Evolutionary conservation across 805 yeast genomes (phyloP).

Genomic region (Blastobotrys parvus): DNA sequence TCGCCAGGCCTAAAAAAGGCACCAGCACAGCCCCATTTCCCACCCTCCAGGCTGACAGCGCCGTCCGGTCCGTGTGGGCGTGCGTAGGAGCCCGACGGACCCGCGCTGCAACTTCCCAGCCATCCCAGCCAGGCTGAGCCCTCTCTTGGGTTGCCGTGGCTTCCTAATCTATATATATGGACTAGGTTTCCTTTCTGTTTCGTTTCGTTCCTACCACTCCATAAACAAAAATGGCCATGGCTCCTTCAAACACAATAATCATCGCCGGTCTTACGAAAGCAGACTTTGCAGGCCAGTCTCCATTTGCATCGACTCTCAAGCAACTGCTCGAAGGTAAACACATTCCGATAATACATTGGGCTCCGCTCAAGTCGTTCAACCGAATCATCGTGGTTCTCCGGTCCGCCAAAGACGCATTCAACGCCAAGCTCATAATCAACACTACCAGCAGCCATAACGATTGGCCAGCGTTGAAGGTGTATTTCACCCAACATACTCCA

Average conservation of each 20-base stretch:
- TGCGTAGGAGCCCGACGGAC: too few relatives aligned
- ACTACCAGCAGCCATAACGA: constrained; percentile 4
- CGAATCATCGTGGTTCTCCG: constrained; percentile 20
- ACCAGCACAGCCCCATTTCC: too few relatives aligned
- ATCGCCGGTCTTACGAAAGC: background rate
- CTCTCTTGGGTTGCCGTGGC: too few relatives aligned
- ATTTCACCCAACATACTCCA: constrained; percentile 5
- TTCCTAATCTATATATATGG: too few relatives aligned
- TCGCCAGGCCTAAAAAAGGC: too few relatives aligned
- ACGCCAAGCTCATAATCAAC: constrained; percentile 7
- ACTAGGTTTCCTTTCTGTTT: too few relatives aligned
- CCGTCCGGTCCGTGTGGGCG: too few relatives aligned
- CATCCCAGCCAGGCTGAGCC: too few relatives aligned
- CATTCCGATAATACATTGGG: constrained; percentile 16
- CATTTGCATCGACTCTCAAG: background rate
- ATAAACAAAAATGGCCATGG: too few relatives aligned
- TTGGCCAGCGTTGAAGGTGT: background rate
- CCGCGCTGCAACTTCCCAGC: too few relatives aligned
- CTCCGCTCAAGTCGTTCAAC: constrained; percentile 16
- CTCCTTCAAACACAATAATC: constrained; percentile 1
- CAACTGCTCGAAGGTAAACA: background rate
- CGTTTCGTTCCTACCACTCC: too few relatives aligned
- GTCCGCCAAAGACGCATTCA: constrained; percentile 9
- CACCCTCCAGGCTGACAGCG: too few relatives aligned
- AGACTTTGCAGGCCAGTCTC: background rate